Conservation (phyloP, 805 yeast species). For the Middelhovenomyces tepae region DNA sequence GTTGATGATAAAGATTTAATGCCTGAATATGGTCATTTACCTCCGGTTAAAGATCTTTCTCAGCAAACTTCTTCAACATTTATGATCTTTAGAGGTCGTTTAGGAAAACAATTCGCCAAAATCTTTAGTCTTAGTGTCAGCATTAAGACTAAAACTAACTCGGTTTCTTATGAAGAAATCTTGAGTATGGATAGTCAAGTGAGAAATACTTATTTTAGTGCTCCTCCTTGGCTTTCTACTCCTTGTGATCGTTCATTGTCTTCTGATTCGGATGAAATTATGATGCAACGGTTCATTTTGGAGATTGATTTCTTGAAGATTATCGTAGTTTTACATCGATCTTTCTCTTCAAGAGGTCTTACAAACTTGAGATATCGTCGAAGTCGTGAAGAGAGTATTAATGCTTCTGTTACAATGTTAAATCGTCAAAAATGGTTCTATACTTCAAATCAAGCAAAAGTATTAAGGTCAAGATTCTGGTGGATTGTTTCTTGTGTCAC, state of each 20-base stretch:
- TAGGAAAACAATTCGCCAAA: conserved; percentile 3
- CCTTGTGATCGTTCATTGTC: conserved; percentile 17
- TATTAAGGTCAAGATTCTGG: conserved; percentile 11
- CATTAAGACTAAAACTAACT: conserved; percentile 1
- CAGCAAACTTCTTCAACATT: conserved; percentile 18
- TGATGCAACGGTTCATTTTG: conserved; percentile 23
- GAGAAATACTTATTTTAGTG: conserved; percentile 17
- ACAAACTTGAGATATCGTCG: conserved; percentile 7
- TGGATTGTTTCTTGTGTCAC: conserved; percentile 8
- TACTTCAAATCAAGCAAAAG: conserved; percentile 6
- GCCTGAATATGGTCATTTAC: conserved; percentile 12
- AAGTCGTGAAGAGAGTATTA: conserved; percentile 10
- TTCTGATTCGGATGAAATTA: conserved; percentile 16
- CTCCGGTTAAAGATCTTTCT: conserved; percentile 12
- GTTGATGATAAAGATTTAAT: conserved; percentile 20
- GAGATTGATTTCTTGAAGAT: conserved; percentile 23
- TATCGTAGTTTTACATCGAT: conserved; percentile 23
- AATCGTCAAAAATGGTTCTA: conserved; percentile 16
- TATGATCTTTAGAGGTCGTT: conserved; percentile 12
- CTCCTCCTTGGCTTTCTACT: conserved; percentile 17
- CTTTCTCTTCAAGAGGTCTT: conserved; percentile 11
- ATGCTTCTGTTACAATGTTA: conserved; percentile 13
- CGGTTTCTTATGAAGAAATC: conserved; percentile 5
- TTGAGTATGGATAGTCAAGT: conserved; percentile 21
- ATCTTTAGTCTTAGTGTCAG: conserved; percentile 1